Conservation (phyloP, 345 rosid species). For the Abelmoschus esculentus region DNA sequence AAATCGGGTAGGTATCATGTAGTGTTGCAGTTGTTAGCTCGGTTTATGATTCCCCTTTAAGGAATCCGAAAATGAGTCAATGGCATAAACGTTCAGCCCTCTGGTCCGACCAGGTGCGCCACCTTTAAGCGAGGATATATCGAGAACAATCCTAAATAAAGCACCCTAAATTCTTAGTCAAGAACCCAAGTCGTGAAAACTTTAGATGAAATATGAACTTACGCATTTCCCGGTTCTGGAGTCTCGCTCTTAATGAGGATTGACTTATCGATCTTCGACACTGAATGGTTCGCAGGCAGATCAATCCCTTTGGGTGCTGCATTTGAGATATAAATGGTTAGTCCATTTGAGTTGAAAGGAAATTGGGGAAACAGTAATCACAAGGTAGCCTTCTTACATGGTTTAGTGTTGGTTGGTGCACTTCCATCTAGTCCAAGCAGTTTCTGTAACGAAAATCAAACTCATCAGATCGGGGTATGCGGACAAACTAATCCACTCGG, state of each 20-base stretch:
- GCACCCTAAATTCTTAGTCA: not conserved
- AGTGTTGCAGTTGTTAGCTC: slow-evolving; percentile 18
- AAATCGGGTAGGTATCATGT: slow-evolving; percentile 10
- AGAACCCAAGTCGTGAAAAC: not conserved
- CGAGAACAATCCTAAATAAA: slow-evolving; percentile 56
- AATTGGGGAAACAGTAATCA: not conserved
- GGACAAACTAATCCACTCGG: not conserved
- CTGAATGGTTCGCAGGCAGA: slow-evolving; percentile 45
- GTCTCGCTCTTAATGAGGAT: slow-evolving; percentile 36
- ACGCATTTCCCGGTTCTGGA: slow-evolving; percentile 42
- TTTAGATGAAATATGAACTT: slow-evolving; percentile 10
- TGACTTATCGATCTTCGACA: slow-evolving; percentile 34
- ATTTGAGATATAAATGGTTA: slow-evolving; percentile 16
- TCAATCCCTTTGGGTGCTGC: slow-evolving; percentile 48
- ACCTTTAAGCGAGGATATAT: slow-evolving; percentile 57
- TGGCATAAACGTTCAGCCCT: slow-evolving; percentile 47
- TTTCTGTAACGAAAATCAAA: slow-evolving; percentile 32
- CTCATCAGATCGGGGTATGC: not conserved
- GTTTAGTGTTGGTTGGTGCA: slow-evolving; percentile 26
- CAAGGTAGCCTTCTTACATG: slow-evolving; percentile 41
- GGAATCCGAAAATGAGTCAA: slow-evolving; percentile 42
- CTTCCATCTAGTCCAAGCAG: slow-evolving; percentile 47
- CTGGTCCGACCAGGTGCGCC: slow-evolving; percentile 95
- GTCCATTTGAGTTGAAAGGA: not conserved
- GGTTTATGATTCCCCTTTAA: slow-evolving; percentile 27